Base-by-base conservation (phyloP, 1,139 yeast species). In the Kodamaea arcana region DNA sequence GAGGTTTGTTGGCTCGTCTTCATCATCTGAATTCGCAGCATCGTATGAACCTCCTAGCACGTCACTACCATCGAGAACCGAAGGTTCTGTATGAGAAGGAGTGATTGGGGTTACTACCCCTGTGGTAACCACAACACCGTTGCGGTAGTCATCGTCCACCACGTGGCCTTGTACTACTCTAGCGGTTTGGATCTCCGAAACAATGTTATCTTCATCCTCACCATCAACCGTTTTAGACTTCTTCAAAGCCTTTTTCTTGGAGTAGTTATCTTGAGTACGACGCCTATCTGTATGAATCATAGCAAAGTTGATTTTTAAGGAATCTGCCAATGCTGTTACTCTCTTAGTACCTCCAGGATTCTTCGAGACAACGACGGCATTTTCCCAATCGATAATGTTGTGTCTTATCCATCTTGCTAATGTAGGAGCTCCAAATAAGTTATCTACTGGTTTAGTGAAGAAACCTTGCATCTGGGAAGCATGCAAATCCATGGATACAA, bases 391-490 rank as follows among this genome's bases (percentile, higher is more conserved):
- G 18, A 81, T 80, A 35, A 94, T 83, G 53, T 92, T 83, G 57
- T 84, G 94, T 51, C 86, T 81, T 54, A 92, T 90, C 98, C 98
- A 94, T 52, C 87, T 79, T 16, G 96, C 97, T 47, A 94, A 74
- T 30, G 96, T 87, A 31, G 98, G 98, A 3, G 95, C 97, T 18
- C 97, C 97, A 54, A 86, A 88, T 44, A 92, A 68, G 59, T 92
- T 92, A 60, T 92, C 99, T 20, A 92, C 97, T 0, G 99, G 98
- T 53, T 88, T 88, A 28, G 95, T 79, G 68, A 92, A 92, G 56
- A 94, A 92, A 11, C 99, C 99, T 68, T 92, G 99, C 97, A 92
- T 94, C 62, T 92, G 99, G 27, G 95, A 82, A 18, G 98, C 98
- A 57, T 94, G 98, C 49, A 92, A 70, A 58, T 92, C 99, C 97